Evolutionary conservation across 306 rosid genomes (phyloP).

Genomic region (Malus sylvestris): DNA sequence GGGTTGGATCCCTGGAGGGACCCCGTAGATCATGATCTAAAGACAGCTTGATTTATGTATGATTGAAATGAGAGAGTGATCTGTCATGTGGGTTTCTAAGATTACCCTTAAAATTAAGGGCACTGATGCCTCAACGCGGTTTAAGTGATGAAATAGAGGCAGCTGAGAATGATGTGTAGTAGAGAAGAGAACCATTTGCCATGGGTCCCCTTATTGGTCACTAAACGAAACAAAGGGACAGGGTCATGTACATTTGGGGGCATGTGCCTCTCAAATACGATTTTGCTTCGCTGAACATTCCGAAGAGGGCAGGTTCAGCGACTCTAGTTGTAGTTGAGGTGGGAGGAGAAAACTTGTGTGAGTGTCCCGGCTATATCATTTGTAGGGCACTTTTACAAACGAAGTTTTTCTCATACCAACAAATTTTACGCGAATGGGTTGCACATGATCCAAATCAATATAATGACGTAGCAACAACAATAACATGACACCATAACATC

Average conservation of each 20-base stretch:
- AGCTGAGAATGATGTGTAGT: background rate
- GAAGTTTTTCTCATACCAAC: no score
- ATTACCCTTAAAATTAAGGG: background rate
- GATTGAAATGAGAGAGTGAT: background rate
- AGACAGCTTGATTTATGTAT: background rate
- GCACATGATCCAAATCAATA: no score
- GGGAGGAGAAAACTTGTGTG: background rate
- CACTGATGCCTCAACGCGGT: background rate
- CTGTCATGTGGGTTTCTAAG: background rate
- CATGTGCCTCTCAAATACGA: no score
- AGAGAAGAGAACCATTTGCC: background rate
- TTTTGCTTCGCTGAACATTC: background rate
- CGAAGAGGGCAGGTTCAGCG: background rate
- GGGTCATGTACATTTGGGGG: no score
- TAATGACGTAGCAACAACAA: no score
- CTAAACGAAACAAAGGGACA: background rate
- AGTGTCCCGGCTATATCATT: background rate
- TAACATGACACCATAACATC: no score
- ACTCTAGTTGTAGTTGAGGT: background rate
- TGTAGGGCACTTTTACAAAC: no score
- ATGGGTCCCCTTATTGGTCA: background rate
- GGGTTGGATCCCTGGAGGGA: background rate
- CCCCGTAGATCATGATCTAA: background rate
- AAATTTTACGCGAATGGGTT: no score
- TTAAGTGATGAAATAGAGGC: background rate